A percentile compares a stretch with the other conserved stretches of the same genome.
These are phyloP conservation scores for Lagerstroemia fauriei DNA, from an alignment of 441 rosid genomes.

Conservation along the genomic window DNA sequence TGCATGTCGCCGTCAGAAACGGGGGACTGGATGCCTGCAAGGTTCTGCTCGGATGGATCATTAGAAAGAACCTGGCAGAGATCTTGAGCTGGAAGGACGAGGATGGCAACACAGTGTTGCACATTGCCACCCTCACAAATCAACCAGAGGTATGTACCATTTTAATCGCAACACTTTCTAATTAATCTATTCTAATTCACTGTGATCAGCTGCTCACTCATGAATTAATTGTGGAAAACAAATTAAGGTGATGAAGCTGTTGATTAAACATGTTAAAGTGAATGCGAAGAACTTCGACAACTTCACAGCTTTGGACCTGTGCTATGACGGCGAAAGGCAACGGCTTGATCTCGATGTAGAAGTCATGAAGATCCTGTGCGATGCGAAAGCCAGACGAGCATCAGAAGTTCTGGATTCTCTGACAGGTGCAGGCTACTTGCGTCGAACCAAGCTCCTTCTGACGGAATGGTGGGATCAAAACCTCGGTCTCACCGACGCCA, in stretches of 20 bases:
- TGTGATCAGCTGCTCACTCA: not conserved
- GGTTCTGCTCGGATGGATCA: constrained; percentile 47
- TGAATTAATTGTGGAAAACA: not conserved
- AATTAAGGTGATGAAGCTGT: not conserved
- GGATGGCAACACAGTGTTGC: constrained; percentile 47
- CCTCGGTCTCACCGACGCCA: no score
- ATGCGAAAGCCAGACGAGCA: not conserved
- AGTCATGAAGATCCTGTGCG: not conserved
- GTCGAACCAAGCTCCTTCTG: not conserved
- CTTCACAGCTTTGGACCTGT: not conserved
- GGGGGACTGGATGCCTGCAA: constrained; percentile 7
- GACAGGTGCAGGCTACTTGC: not conserved
- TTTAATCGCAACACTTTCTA: not conserved
- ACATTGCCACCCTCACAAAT: constrained; percentile 36
- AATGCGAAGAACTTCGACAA: not conserved
- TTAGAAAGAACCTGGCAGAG: no score
- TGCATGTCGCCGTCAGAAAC: not conserved
- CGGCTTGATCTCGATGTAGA: not conserved
- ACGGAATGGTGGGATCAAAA: not conserved
- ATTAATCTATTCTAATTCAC: no score
- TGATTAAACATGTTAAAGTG: not conserved
- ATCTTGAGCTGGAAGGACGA: constrained; percentile 44
- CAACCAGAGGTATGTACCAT: constrained; percentile 38
- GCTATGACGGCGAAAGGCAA: no score
- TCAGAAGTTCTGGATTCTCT: not conserved